phyloP scores from a whole-genome alignment of 257 asterid genomes.

The Verbena officinalis region DNA sequence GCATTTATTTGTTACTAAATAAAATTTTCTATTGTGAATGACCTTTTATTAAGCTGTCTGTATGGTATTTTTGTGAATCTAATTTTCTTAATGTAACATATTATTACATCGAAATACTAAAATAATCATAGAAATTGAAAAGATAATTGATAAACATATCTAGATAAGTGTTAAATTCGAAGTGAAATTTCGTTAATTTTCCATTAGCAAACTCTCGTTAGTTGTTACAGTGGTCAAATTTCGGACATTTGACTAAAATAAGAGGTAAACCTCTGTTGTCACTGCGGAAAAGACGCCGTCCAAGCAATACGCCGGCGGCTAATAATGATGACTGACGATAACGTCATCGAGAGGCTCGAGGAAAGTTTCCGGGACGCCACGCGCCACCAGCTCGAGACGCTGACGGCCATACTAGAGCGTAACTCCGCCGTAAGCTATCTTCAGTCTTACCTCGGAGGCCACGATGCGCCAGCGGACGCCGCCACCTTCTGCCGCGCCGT shows the following conservation, averaged over 20 bases:
- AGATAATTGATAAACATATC: no score
- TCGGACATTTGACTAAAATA: not conserved
- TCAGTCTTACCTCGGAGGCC: slow-evolving; percentile 13
- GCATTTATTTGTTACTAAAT: no score
- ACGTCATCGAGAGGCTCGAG: slow-evolving; percentile 13
- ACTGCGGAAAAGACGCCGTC: not conserved
- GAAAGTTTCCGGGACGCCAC: slow-evolving; percentile 24
- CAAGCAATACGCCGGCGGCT: not conserved
- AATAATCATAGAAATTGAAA: not conserved
- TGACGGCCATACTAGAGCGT: slow-evolving; percentile 15
- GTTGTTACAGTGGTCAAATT: not conserved
- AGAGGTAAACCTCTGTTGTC: not conserved
- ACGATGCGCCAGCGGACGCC: slow-evolving; percentile 14
- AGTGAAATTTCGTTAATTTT: no score
- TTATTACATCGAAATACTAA: not conserved
- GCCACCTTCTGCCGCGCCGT: slow-evolving; percentile 23
- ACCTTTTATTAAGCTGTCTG: no score
- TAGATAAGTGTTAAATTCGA: no score
- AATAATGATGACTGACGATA: slow-evolving; percentile 20
- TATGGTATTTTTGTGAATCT: no score
- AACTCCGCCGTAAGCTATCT: slow-evolving; percentile 27
- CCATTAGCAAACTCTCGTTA: not conserved
- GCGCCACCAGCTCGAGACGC: slow-evolving; percentile 20
- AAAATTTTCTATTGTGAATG: no score
- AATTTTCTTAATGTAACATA: no score